Base-by-base conservation (phyloP, 768 basidiomycete species). In the Kwoniella dendrophila region DNA sequence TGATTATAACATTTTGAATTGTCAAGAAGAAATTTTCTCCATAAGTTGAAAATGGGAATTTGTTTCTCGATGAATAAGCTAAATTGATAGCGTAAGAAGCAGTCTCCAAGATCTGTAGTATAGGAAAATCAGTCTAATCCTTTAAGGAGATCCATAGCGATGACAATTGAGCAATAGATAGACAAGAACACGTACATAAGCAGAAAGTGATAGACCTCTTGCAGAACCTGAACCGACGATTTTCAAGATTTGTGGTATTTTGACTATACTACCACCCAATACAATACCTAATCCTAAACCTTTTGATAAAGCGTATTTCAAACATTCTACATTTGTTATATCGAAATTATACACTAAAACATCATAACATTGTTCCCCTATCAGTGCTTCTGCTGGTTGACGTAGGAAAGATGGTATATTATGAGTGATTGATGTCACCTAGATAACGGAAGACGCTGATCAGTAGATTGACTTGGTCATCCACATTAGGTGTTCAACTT, bases 11-110 rank as follows among this genome's bases (percentile, higher is more conserved):
- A 81, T 95, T 92, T 80, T 95, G 92, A 61, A 92, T 73, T 30
- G 90, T 87, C 50, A 98, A 84, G 85, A 97, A 97, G 59, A 93
- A 77, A 82, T 95, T 97, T 80, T 99, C 96, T 73, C 96, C 96
- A 63, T 97, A 99, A 0, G 96, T 97, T 20, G 90, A 92, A 83
- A 97, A 96, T 0, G 96, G 92, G 80, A 94, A 97, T 24, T 82
- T 78, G 73, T 91, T 88, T 24, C 92, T 84, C 70, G 85, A 86
- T 1, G 93, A 88, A 80, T 98, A 99, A 11, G 86, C 86, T 27
- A 93, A 84, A 0, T 87, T 92, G 71, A 99, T 93, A 27, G 88
- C 89, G 70, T 96, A 96, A 0, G 90, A 85, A 29, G 90, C 82
- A 0, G 95, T 97, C 76, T 98, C 95, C 22, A 99, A 87, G 36